Evolutionary conservation across 1,284 basidiomycete species (phyloP).

Genomic region (Schizophyllum amplum): DNA sequence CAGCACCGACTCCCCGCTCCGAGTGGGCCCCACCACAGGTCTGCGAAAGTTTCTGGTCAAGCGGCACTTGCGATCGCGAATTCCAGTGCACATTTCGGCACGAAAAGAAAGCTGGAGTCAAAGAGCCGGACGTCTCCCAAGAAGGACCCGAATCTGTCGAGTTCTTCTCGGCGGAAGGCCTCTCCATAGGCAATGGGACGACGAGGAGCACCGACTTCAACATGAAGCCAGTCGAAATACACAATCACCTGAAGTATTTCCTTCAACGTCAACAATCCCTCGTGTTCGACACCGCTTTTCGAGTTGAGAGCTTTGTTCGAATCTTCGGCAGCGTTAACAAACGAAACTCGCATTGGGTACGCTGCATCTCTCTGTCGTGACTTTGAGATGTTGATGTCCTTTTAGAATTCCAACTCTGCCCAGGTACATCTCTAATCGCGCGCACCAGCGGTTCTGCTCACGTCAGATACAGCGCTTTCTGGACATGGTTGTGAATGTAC

Average conservation of each 20-base stretch:
- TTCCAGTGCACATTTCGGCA: background rate
- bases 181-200: conserved; percentile 32
- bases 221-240: conserved; percentile 35
- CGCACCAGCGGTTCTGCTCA: background rate
- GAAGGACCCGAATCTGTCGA: conserved; percentile 16
- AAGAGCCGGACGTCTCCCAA: conserved; percentile 15
- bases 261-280: conserved; percentile 23
- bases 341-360: conserved; percentile 45
- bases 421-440: background rate
- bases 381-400: background rate
- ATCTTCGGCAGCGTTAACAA: conserved; percentile 40
- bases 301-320: conserved; percentile 41
- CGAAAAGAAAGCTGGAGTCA: background rate
- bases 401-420: background rate
- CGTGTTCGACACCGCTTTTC: conserved; percentile 30
- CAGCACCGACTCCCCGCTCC: background rate
- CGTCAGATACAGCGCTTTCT: background rate
- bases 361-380: conserved; percentile 7
- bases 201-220: conserved; percentile 29
- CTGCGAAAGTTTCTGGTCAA: conserved; percentile 46
- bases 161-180: conserved; percentile 40
- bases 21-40: conserved; percentile 28
- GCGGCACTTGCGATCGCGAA: conserved; percentile 33
- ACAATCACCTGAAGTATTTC: conserved; percentile 39
- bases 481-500: background rate